Percentiles rank a stretch among this genome's conserved stretches.
Evolutionary conservation across 768 basidiomycete species (phyloP).

Genomic region (Leucocoprinus birnbaumii): DNA sequence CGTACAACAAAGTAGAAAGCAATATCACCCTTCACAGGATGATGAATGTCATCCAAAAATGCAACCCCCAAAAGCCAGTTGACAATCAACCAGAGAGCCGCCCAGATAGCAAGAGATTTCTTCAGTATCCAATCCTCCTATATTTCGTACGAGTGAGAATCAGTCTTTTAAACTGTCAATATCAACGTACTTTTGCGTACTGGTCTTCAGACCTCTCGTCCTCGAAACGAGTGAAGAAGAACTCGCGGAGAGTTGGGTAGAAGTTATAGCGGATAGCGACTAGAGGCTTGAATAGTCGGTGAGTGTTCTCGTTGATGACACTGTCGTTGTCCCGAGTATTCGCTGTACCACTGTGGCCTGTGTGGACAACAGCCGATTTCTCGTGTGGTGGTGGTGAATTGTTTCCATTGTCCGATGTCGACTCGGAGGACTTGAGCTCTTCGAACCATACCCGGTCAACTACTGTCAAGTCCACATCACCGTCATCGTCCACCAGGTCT

Average conservation of each 20-base stretch:
- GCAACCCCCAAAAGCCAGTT: constrained; percentile 67
- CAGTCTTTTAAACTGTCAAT: no score
- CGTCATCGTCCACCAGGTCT: constrained; percentile 24
- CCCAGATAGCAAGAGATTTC: constrained; percentile 65
- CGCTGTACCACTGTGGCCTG: constrained; percentile 10
- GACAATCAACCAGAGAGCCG: constrained; percentile 57
- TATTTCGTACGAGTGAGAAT: not conserved
- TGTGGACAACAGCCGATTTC: constrained; percentile 3
- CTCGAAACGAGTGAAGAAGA: constrained; percentile 60
- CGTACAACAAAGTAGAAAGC: constrained; percentile 55
- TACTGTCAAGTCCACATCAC: constrained; percentile 65
- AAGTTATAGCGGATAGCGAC: constrained; percentile 53
- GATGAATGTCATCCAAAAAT: constrained; percentile 32
- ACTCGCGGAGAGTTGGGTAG: constrained; percentile 51
- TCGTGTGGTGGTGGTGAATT: constrained; percentile 16
- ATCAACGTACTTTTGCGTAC: constrained; percentile 34
- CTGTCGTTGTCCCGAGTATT: constrained; percentile 30
- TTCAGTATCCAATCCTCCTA: constrained; percentile 75
- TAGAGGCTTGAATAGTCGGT: constrained; percentile 30
- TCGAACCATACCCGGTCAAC: constrained; percentile 72
- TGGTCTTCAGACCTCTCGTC: constrained; percentile 49
- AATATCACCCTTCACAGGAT: constrained; percentile 42
- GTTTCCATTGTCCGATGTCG: constrained; percentile 48
- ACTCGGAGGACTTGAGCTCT: constrained; percentile 49
- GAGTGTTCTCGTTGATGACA: constrained; percentile 19